phyloP scores from a whole-genome alignment of 1,139 yeast species.

The Kazachstania sp. region DNA sequence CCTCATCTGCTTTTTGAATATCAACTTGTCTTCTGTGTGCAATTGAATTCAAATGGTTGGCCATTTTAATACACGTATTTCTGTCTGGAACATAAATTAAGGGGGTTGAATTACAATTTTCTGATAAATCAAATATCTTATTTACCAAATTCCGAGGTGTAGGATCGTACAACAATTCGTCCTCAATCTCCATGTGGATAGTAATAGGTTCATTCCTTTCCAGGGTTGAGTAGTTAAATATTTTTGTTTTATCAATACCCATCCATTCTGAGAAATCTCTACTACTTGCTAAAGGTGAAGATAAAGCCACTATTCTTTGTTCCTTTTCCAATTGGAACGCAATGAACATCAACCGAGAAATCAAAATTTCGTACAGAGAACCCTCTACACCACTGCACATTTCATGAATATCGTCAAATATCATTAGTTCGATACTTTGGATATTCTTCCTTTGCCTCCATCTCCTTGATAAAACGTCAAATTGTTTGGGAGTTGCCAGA shows the following conservation, averaged over 20 bases:
- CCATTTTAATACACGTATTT: slow-evolving; percentile 46
- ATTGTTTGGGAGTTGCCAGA: slow-evolving; percentile 73
- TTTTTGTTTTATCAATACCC: slow-evolving; percentile 49
- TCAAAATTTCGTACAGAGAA: slow-evolving; percentile 53
- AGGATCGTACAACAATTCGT: slow-evolving; percentile 43
- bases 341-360: slow-evolving; percentile 67
- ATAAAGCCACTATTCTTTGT: slow-evolving; percentile 56
- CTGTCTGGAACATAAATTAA: slow-evolving; percentile 53
- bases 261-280: slow-evolving; percentile 82
- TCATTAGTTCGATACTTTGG: slow-evolving; percentile 56
- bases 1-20: slow-evolving; percentile 33
- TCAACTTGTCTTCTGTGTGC: slow-evolving; percentile 32
- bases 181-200: slow-evolving; percentile 49
- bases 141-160: slow-evolving; percentile 44
- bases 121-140: slow-evolving; percentile 36
- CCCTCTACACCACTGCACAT: slow-evolving; percentile 54
- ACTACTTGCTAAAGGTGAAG: slow-evolving; percentile 64
- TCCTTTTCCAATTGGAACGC: slow-evolving; percentile 49
- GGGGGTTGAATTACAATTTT: not conserved
- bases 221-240: slow-evolving; percentile 63
- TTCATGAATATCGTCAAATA: slow-evolving; percentile 70
- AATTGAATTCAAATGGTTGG: slow-evolving; percentile 37
- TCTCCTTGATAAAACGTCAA: slow-evolving; percentile 62
- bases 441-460: slow-evolving; percentile 75
- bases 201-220: slow-evolving; percentile 50